Percentiles rank a stretch among this genome's conserved stretches.
phyloP scores from a whole-genome alignment of 495 filamentous ascomycete species.

The Hypoxylon fuscum region DNA sequence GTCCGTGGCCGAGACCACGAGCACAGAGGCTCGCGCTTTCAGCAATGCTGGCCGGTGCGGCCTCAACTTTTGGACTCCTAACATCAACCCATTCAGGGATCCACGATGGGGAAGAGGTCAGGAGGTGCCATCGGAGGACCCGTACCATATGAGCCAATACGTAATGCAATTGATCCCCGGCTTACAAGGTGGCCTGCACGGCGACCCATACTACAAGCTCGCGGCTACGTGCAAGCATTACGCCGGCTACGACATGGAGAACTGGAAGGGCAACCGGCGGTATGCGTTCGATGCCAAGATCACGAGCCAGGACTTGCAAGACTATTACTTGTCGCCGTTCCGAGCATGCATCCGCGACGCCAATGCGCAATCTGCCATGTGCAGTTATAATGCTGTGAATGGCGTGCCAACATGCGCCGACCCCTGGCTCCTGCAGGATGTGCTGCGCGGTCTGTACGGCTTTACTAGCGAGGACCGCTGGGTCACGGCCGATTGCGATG shows the following conservation, averaged over 20 bases:
- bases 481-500: conserved; percentile 67
- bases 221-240: conserved; percentile 71
- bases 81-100: conserved; percentile 71
- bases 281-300: conserved; percentile 66
- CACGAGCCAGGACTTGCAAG: conserved; percentile 62
- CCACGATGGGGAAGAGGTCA: conserved; percentile 69
- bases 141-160: conserved; percentile 63
- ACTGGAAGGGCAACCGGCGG: conserved; percentile 61
- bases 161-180: conserved; percentile 67
- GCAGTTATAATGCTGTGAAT: conserved; percentile 69
- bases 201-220: conserved; percentile 53
- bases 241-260: conserved; percentile 70
- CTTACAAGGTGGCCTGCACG: conserved; percentile 63
- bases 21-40: conserved; percentile 69
- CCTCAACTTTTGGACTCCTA: conserved; percentile 68
- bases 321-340: conserved; percentile 65
- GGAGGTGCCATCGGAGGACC: conserved; percentile 72
- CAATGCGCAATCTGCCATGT: conserved; percentile 66
- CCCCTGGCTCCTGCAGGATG: conserved; percentile 64
- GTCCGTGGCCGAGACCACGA: conserved; percentile 64
- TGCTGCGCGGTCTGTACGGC: conserved; percentile 64
- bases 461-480: conserved; percentile 62
- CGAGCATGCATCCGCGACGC: conserved; percentile 62
- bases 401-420: conserved; percentile 66
- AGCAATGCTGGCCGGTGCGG: conserved; percentile 65